These are phyloP conservation scores for Ascochyta rabiei DNA, from an alignment of 2,329 filamentous ascomycete genomes.

Conservation along the genomic window DNA sequence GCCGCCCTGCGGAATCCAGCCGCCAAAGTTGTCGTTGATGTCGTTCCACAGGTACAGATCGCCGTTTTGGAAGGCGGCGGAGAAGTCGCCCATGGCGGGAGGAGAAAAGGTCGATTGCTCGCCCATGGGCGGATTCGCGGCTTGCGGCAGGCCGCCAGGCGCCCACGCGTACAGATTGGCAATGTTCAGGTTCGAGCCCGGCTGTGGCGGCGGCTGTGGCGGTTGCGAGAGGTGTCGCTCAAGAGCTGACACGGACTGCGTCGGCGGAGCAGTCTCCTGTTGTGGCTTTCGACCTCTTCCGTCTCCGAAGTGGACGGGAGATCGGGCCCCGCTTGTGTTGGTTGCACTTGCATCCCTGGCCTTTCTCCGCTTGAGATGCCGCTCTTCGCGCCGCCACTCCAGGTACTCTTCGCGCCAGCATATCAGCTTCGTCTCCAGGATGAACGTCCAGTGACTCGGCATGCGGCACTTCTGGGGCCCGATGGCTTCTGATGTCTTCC, in stretches of 20 bases:
- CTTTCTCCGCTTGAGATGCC: constrained; percentile 30
- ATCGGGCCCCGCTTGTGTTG: background rate
- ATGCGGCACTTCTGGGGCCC: constrained; percentile 41
- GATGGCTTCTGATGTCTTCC: constrained; percentile 30
- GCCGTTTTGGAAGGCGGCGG: constrained; percentile 42
- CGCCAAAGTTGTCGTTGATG: constrained; percentile 39
- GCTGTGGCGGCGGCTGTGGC: background rate
- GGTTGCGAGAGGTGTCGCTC: background rate
- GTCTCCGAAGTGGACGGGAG: background rate
- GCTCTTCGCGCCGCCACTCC: constrained; percentile 34
- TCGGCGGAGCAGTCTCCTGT: background rate
- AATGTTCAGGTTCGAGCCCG: constrained; percentile 17
- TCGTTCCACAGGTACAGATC: constrained; percentile 48
- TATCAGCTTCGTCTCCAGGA: constrained; percentile 39
- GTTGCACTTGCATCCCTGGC: background rate
- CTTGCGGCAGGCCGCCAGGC: background rate
- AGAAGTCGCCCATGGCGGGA: constrained; percentile 42
- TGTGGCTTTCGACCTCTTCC: background rate
- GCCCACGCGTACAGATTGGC: constrained; percentile 17
- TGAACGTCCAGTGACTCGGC: constrained; percentile 40
- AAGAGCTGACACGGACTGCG: background rate
- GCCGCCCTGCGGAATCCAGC: constrained; percentile 38
- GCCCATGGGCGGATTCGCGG: constrained; percentile 4
- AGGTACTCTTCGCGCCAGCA: constrained; percentile 42
- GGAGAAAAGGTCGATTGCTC: constrained; percentile 26